phyloP scores from a whole-genome alignment of 169 alveolate species.

The Plasmodium inui region DNA sequence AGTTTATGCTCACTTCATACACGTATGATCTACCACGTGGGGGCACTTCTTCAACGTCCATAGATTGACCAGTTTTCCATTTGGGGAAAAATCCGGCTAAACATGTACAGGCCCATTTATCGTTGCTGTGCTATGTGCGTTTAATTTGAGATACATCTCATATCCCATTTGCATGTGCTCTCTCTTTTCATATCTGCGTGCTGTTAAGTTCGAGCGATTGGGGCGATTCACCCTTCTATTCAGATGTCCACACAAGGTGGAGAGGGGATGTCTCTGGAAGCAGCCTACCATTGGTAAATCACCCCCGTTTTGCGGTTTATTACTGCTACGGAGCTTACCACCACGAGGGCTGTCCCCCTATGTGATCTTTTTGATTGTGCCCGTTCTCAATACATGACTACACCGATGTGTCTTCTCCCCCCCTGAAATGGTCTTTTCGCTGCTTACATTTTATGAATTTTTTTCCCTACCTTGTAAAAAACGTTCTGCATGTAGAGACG shows the following conservation, averaged over 20 bases:
- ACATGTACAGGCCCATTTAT: not conserved
- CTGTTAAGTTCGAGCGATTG: not conserved
- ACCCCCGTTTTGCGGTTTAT: not conserved
- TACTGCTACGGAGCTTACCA: not conserved
- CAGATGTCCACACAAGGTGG: not conserved
- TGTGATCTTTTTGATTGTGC: not conserved
- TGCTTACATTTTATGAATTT: not conserved
- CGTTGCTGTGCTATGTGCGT: not conserved
- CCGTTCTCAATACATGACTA: not conserved
- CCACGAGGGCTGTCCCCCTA: not conserved
- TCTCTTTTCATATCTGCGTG: not conserved
- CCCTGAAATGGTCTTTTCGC: not conserved
- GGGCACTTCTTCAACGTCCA: not conserved
- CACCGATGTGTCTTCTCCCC: not conserved
- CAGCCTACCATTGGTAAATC: not conserved
- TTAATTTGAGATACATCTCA: not conserved
- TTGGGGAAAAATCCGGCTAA: not conserved
- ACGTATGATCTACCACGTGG: not conserved
- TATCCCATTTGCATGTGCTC: not conserved
- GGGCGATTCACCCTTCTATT: not conserved
- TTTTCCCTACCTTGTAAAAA: not conserved
- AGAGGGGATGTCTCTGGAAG: not conserved
- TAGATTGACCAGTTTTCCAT: not conserved
- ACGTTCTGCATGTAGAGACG: not conserved
- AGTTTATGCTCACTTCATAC: not conserved